phyloP scores from a whole-genome alignment of 2,329 filamentous ascomycete species.

The Microascus cirrosus region DNA sequence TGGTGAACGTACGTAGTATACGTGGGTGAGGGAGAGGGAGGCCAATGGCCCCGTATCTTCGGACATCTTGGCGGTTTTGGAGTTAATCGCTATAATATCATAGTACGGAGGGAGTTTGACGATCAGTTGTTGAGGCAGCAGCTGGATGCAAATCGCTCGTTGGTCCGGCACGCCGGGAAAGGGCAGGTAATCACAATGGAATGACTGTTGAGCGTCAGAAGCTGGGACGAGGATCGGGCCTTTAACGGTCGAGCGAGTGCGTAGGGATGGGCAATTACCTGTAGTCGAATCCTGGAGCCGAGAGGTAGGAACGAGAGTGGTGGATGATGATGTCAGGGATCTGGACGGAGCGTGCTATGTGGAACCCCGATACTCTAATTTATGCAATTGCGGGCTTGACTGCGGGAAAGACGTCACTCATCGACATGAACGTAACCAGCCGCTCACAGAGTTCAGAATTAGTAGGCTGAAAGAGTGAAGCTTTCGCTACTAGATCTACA shows the following conservation, averaged over 20 bases:
- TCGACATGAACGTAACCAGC: too few species aligned
- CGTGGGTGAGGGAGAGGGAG: constrained; percentile 88
- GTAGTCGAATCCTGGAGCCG: too few species aligned
- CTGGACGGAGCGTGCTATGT: background rate
- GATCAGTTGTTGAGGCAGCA: background rate
- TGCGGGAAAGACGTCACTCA: too few species aligned
- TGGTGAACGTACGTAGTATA: constrained; percentile 69
- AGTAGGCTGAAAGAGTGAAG: too few species aligned
- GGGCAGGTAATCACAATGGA: background rate
- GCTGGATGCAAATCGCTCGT: background rate
- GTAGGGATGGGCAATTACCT: background rate
- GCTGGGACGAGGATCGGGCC: background rate
- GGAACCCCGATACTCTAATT: too few species aligned
- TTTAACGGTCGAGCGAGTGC: too few species aligned
- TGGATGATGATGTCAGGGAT: background rate
- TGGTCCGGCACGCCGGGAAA: background rate
- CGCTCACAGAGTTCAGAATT: too few species aligned
- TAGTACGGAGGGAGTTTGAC: background rate
- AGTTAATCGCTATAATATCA: background rate
- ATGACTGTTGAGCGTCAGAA: too few species aligned
- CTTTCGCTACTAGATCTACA: too few species aligned
- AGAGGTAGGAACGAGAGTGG: too few species aligned
- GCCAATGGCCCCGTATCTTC: constrained; percentile 50
- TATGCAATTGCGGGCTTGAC: too few species aligned
- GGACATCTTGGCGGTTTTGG: constrained; percentile 4